These are phyloP conservation scores for Clitocybe nebularis DNA, from an alignment of 1,284 basidiomycete genomes.

Conservation along the genomic window DNA sequence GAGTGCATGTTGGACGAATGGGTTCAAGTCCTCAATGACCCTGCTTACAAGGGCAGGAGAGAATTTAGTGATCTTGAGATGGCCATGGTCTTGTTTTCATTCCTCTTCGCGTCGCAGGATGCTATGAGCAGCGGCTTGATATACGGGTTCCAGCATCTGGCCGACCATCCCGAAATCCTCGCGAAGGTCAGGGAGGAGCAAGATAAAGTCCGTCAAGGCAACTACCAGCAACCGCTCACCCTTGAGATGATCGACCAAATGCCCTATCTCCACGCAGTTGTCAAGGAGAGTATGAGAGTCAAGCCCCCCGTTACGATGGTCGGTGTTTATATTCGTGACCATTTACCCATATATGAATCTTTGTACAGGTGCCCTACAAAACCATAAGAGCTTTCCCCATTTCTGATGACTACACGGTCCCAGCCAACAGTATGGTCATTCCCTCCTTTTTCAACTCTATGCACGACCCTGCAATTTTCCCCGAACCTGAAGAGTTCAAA, in stretches of 20 bases:
- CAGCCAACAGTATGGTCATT: slow-evolving; percentile 91
- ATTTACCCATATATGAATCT: slow-evolving; percentile 1
- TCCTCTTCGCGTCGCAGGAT: slow-evolving; percentile 97
- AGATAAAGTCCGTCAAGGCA: slow-evolving; percentile 76
- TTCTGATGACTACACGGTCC: slow-evolving; percentile 86
- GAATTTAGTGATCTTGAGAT: slow-evolving; percentile 96
- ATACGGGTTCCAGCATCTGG: slow-evolving; percentile 94
- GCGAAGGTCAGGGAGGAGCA: slow-evolving; percentile 93
- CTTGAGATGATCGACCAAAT: slow-evolving; percentile 91
- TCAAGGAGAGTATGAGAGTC: slow-evolving; percentile 89
- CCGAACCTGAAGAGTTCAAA: slow-evolving; percentile 78
- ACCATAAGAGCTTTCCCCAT: slow-evolving; percentile 91
- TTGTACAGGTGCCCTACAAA: slow-evolving; percentile 83
- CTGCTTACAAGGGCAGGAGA: slow-evolving; percentile 71
- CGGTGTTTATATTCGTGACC: slow-evolving; percentile 19
- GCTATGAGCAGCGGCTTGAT: slow-evolving; percentile 95
- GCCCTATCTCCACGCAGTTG: slow-evolving; percentile 88
- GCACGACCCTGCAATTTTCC: slow-evolving; percentile 88
- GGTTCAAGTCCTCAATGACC: slow-evolving; percentile 74
- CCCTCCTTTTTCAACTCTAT: slow-evolving; percentile 95
- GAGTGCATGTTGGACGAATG: slow-evolving; percentile 93
- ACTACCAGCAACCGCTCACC: slow-evolving; percentile 79
- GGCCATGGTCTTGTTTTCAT: slow-evolving; percentile 93
- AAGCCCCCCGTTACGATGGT: slow-evolving; percentile 95
- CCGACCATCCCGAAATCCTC: slow-evolving; percentile 87